These are phyloP conservation scores for Bacidia gigantensis DNA, from an alignment of 495 filamentous ascomycete species.

Conservation along the genomic window DNA sequence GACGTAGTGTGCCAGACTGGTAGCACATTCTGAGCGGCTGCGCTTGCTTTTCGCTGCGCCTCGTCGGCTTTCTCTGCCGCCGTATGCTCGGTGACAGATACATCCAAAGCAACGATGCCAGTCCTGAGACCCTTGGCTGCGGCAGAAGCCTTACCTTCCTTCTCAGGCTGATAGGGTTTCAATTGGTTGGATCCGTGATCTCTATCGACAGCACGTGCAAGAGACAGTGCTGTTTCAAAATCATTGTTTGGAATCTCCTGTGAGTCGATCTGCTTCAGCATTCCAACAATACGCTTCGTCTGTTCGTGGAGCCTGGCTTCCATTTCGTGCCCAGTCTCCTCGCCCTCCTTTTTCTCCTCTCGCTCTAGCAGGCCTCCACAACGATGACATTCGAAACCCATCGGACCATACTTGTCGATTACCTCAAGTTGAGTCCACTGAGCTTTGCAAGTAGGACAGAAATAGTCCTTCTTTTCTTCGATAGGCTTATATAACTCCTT, in stretches of 20 bases:
- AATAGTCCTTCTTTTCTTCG: constrained; percentile 80
- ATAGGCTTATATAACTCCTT: constrained; percentile 65
- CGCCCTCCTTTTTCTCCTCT: constrained; percentile 49
- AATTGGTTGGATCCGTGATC: constrained; percentile 47
- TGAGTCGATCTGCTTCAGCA: constrained; percentile 70
- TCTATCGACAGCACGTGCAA: constrained; percentile 44
- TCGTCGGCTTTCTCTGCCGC: constrained; percentile 65
- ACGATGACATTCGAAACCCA: constrained; percentile 68
- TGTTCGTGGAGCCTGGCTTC: constrained; percentile 73
- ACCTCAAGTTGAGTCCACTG: constrained; percentile 84
- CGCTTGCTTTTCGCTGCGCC: constrained; percentile 52
- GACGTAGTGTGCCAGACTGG: constrained; percentile 82
- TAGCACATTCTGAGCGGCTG: constrained; percentile 72
- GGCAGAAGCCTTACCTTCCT: constrained; percentile 34
- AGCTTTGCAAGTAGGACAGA: constrained; percentile 62
- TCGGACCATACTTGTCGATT: constrained; percentile 48
- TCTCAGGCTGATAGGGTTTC: constrained; percentile 36
- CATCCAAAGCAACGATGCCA: constrained; percentile 57
- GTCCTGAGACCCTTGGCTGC: constrained; percentile 58
- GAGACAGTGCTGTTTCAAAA: constrained; percentile 61
- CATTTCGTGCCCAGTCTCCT: constrained; percentile 66
- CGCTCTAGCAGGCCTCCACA: constrained; percentile 58
- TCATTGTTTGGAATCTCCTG: constrained; percentile 72
- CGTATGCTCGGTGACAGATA: constrained; percentile 62
- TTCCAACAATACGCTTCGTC: constrained; percentile 72